Conservation (phyloP, 306 rosid species). For the Arachis hypogaea region DNA sequence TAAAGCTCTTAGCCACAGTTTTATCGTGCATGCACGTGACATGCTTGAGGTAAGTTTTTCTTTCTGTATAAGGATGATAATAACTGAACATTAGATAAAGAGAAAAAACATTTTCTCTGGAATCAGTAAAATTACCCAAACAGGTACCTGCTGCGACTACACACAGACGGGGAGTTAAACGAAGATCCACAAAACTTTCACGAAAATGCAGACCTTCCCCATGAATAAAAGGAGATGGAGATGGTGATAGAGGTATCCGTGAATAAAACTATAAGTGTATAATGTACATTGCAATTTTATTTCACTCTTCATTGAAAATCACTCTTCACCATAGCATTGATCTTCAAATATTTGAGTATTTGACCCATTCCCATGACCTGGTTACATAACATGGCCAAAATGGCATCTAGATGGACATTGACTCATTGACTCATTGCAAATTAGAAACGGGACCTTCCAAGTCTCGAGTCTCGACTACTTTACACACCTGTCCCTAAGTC, state of each 20-base stretch:
- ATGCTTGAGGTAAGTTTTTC: conserved; percentile 82
- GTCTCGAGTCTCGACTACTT: not conserved
- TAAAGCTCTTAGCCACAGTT: conserved; percentile 91
- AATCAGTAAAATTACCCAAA: not conserved
- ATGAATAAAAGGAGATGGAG: no score
- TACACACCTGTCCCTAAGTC: not conserved
- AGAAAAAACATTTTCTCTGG: conserved; percentile 15
- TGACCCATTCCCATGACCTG: not conserved
- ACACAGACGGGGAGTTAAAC: no score
- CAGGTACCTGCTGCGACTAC: no score
- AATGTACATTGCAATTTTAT: no score
- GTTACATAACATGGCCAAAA: not conserved
- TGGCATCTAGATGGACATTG: not conserved
- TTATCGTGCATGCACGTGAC: conserved; percentile 78
- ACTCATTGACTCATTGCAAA: not conserved
- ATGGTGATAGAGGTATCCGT: no score
- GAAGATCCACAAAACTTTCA: no score
- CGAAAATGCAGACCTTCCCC: no score
- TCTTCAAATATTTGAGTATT: no score
- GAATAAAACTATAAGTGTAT: no score
- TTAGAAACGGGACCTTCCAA: not conserved
- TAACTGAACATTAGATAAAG: not conserved
- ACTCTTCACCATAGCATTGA: no score
- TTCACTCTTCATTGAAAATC: no score
- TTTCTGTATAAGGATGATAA: not conserved